Conservation (phyloP, 345 rosid species). For the Lepidium africanum region DNA sequence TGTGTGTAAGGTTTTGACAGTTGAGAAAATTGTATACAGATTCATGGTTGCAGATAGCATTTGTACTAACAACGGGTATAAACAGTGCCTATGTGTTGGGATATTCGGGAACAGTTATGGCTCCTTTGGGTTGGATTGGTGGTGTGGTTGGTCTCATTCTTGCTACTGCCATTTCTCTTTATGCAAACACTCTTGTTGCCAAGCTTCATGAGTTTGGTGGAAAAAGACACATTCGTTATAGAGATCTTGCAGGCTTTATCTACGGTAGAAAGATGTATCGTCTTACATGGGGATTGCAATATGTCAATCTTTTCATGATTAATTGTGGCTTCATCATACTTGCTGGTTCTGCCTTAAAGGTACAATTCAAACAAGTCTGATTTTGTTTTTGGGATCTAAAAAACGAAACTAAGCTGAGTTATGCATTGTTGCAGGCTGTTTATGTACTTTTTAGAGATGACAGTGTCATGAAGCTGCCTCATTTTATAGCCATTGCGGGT, state of each 20-base stretch:
- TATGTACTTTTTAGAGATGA: constrained; percentile 50
- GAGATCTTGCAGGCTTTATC: constrained; percentile 80
- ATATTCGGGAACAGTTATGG: constrained; percentile 84
- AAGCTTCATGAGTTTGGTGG: constrained; percentile 83
- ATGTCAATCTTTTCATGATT: constrained; percentile 51
- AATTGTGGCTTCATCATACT: constrained; percentile 46
- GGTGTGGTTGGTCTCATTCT: constrained; percentile 69
- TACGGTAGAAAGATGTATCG: constrained; percentile 43
- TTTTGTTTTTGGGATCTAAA: too few relatives aligned
- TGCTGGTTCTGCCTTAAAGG: constrained; percentile 47
- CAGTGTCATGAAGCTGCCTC: constrained; percentile 40
- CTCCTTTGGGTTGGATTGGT: constrained; percentile 76
- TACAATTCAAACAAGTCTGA: neutral
- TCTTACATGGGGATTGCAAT: constrained; percentile 45
- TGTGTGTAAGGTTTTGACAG: neutral
- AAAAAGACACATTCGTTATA: constrained; percentile 87
- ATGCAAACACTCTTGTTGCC: constrained; percentile 81
- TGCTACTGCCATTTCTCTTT: constrained; percentile 62
- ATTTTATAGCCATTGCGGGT: constrained; percentile 51
- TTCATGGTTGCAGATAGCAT: constrained; percentile 84
- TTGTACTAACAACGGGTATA: constrained; percentile 69
- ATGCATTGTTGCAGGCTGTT: constrained; percentile 33
- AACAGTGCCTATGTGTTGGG: constrained; percentile 94
- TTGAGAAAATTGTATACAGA: constrained; percentile 33
- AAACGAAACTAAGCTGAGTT: neutral